Percentiles rank a stretch among this genome's conserved stretches.
These are phyloP conservation scores for Paraphoma sp. DNA, from an alignment of 2,329 filamentous ascomycete species.

Conservation along the genomic window DNA sequence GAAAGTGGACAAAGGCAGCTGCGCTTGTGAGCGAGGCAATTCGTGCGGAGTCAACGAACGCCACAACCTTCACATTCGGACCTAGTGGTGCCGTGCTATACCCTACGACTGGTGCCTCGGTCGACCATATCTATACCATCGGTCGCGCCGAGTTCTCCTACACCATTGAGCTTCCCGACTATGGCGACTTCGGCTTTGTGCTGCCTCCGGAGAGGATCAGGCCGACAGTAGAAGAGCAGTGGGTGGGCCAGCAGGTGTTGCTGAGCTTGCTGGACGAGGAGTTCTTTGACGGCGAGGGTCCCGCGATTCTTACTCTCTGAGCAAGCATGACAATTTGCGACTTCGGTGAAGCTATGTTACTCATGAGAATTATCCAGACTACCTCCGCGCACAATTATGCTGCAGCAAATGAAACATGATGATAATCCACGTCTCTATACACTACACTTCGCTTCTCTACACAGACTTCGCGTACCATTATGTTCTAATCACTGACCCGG, in stretches of 20 bases:
- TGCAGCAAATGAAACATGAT: no score
- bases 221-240: constrained; percentile 54
- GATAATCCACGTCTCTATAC: no score
- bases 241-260: constrained; percentile 46
- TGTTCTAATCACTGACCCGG: no score
- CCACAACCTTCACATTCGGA: constrained; percentile 50
- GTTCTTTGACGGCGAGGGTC: constrained; percentile 36
- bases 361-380: no score
- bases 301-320: constrained; percentile 13
- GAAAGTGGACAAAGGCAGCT: constrained; percentile 59
- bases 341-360: no score
- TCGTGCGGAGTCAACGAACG: constrained; percentile 46
- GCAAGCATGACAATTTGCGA: no score
- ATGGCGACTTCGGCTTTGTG: constrained; percentile 57
- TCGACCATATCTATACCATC: constrained; percentile 52
- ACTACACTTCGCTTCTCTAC: no score
- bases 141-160: constrained; percentile 52
- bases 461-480: no score
- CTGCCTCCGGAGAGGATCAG: constrained; percentile 56
- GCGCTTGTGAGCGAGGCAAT: constrained; percentile 57
- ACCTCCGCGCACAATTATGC: no score
- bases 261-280: constrained; percentile 32
- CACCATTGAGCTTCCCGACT: constrained; percentile 57
- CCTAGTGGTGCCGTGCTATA: constrained; percentile 67
- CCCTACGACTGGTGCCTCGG: constrained; percentile 54